Percentiles rank a stretch among this genome's conserved stretches.
These are phyloP conservation scores for Xylariaceae sp. DNA, from an alignment of 2,329 filamentous ascomycete species.

Conservation along the genomic window DNA sequence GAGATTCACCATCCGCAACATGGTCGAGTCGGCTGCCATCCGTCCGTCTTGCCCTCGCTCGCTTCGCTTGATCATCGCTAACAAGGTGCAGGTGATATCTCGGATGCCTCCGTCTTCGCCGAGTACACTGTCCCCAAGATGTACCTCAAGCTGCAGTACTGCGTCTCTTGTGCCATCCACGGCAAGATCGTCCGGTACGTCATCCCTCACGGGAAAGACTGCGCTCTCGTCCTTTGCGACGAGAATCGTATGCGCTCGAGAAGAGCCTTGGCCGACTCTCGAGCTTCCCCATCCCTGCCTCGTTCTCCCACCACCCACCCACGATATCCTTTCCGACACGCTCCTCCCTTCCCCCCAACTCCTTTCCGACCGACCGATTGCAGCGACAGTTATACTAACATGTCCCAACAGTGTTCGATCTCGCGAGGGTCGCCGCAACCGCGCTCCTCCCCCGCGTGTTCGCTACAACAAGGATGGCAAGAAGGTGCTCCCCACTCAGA, in stretches of 20 bases:
- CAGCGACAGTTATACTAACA: slow-evolving; percentile 39
- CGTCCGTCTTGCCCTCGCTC: slow-evolving; percentile 63
- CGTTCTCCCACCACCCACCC: slow-evolving; percentile 15
- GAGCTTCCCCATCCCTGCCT: slow-evolving; percentile 22
- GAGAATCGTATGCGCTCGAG: slow-evolving; percentile 44
- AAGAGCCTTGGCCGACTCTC: slow-evolving; percentile 59
- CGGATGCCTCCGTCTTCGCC: slow-evolving; percentile 96
- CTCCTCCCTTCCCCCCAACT: neutral
- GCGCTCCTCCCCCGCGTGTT: slow-evolving; percentile 93
- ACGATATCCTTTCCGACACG: slow-evolving; percentile 24
- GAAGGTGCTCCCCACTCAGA: slow-evolving; percentile 89
- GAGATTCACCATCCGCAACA: slow-evolving; percentile 99
- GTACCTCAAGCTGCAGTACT: slow-evolving; percentile 99
- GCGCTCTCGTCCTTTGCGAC: slow-evolving; percentile 28
- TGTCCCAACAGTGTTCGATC: slow-evolving; percentile 78
- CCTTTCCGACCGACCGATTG: neutral
- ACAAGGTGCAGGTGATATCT: slow-evolving; percentile 84
- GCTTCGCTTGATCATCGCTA: slow-evolving; percentile 2
- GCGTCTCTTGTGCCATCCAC: slow-evolving; percentile 99
- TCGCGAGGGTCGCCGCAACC: slow-evolving; percentile 95
- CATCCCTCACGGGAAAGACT: slow-evolving; percentile 59
- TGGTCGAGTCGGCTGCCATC: slow-evolving; percentile 99
- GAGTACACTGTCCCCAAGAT: slow-evolving; percentile 99
- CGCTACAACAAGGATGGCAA: slow-evolving; percentile 99
- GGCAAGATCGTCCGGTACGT: slow-evolving; percentile 99